Percentiles rank a stretch among this genome's conserved stretches.
phyloP scores from a whole-genome alignment of 208 protist species.

The Trypanosoma mega region DNA sequence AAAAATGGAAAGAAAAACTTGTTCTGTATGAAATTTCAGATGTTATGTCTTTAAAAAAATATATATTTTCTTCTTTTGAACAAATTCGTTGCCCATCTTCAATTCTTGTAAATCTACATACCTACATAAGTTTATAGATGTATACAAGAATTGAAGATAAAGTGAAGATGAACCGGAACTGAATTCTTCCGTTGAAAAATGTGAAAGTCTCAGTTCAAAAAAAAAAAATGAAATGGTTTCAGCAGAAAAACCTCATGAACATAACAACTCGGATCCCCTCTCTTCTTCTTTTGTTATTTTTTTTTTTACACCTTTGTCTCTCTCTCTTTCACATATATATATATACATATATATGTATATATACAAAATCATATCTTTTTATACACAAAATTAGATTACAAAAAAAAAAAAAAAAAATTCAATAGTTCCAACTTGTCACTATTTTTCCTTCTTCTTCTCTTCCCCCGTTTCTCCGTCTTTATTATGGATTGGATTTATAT shows the following conservation, averaged over 20 bases:
- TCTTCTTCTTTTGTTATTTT: conserved; percentile 10
- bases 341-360: neutral
- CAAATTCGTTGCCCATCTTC: neutral
- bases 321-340: too few relatives aligned
- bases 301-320: neutral
- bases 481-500: neutral
- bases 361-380: neutral
- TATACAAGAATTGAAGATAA: too few relatives aligned
- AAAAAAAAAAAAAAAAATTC: neutral
- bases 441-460: conserved; percentile 3
- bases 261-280: neutral
- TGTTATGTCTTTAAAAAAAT: neutral
- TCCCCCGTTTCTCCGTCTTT: conserved; percentile 15
- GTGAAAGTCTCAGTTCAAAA: too few relatives aligned
- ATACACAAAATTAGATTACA: neutral
- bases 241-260: neutral
- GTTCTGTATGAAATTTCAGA: neutral
- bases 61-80: neutral
- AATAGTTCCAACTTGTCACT: neutral
- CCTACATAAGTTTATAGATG: neutral
- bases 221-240: conserved; percentile 17
- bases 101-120: neutral
- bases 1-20: neutral
- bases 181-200: too few relatives aligned
- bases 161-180: too few relatives aligned